Evolutionary conservation across 352 stramenopile species (phyloP), one percentile per base, ranked within the genome.

Genomic region (Globisporangium cystogenes): DNA sequence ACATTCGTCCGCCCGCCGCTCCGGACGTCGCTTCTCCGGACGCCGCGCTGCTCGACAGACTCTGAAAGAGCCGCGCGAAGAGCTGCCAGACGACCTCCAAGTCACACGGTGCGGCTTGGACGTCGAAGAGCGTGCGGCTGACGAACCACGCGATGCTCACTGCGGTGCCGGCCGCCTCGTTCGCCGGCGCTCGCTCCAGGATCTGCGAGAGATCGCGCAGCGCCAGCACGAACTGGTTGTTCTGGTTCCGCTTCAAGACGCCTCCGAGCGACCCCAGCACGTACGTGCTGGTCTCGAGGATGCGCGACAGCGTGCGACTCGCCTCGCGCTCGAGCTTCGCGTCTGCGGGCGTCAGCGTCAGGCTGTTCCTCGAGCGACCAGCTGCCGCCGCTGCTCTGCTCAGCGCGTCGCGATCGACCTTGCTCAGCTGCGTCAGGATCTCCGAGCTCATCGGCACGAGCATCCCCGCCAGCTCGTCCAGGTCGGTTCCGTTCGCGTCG

Each of bases 401-500:
- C 12, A 44, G 18, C 18, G 39, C n/a, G 18, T 24, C 10, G 10
- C 65, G 47, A 7, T 57, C 48, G 3, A 61, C 53, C 41, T 62
- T 68, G 15, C 65, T 61, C 11, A 87, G 52, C 31, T 82, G 70
- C 24, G 62, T 73, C 37, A 88, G 43, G 20, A 72, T 75, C n/a
- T 86, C 77, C 3, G 64, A 70, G 27, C 63, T 64, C 68, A 88
- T 70, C 1, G 70, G 70, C 52, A 87, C 51, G 14, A 90, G 45
- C 59, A 90, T 80, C 10, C 66, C 39, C 40, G 63, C 65, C n/a
- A 75, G 53, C 29, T 74, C 65, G 11, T 48, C 48, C 18, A 67
- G 53, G 24, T 74, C 67, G 44, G 62, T 53, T 44, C 74, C 57
- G 3, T 49, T 43, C 5, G 52, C 50, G 15, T 74, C 65, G 12